Evolutionary conservation across 2,329 filamentous ascomycete genomes (phyloP).

Genomic region (Dendrostoma leiphaemia): DNA sequence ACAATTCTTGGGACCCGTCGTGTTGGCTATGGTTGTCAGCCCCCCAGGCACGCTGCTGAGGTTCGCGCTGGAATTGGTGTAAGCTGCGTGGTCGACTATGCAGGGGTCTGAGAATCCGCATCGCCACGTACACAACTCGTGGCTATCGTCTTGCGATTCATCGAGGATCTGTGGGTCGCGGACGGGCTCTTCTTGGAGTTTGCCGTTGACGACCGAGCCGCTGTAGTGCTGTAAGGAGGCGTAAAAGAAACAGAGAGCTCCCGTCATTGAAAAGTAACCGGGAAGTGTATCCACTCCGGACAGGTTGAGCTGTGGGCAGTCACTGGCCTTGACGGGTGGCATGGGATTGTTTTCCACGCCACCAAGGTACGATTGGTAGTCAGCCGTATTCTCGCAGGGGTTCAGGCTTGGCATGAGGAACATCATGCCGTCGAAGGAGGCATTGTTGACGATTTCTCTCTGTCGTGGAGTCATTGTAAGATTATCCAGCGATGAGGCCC

Average conservation of each 20-base stretch:
- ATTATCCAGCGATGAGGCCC: not conserved
- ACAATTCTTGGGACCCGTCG: not conserved
- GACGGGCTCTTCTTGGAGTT: not conserved
- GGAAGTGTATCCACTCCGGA: not conserved
- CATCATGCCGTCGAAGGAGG: not conserved
- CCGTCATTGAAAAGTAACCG: not conserved
- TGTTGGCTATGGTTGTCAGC: not conserved
- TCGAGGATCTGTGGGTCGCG: not conserved
- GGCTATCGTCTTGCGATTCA: not conserved
- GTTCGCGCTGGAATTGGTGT: not conserved
- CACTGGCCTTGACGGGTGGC: not conserved
- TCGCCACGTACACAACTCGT: not conserved
- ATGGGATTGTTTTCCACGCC: not conserved
- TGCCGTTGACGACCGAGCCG: not conserved
- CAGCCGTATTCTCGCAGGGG: not conserved
- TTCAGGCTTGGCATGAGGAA: not conserved
- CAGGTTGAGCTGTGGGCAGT: not conserved
- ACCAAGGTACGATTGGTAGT: not conserved
- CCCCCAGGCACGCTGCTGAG: not conserved
- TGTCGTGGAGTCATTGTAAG: not conserved
- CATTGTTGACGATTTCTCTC: not conserved
- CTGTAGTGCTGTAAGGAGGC: not conserved
- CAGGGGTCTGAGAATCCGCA: not conserved
- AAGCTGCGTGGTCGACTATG: not conserved
- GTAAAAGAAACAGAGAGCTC: not conserved